Conservation (phyloP, 257 asterid genomes). For the Solanum tarijense region DNA sequence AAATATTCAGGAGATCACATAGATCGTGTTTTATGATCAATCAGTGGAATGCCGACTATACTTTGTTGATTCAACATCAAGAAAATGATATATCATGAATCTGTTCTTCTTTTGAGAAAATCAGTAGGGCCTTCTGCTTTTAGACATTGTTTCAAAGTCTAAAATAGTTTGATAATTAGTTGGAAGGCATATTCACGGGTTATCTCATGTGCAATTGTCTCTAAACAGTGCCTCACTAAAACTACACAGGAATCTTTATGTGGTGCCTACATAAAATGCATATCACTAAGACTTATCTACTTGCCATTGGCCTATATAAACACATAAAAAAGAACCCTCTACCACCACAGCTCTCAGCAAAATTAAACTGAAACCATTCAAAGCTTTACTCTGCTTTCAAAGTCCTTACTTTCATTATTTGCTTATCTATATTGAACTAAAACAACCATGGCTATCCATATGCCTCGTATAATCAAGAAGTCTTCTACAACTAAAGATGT, state of each 20-base stretch:
- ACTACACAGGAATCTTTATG: neutral
- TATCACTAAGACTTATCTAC: neutral
- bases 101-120: neutral
- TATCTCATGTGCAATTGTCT: neutral
- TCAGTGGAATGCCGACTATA: neutral
- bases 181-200: neutral
- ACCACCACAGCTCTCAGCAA: neutral
- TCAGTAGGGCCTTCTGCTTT: neutral
- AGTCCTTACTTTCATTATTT: neutral
- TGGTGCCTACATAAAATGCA: neutral
- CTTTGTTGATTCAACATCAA: neutral
- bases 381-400: neutral
- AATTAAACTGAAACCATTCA: neutral
- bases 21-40: neutral
- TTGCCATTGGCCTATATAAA: neutral
- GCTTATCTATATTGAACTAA: neutral
- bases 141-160: neutral
- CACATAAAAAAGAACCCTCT: neutral
- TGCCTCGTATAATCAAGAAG: neutral
- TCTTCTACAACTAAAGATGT: conserved; percentile 3
- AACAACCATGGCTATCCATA: neutral
- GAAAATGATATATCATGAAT: neutral
- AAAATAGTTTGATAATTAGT: neutral
- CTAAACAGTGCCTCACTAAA: neutral
- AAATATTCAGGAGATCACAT: neutral